Percentiles rank a stretch among this genome's conserved stretches.
Conservation (phyloP, 2,329 filamentous ascomycete genomes). For the Colletotrichum shisoi region DNA sequence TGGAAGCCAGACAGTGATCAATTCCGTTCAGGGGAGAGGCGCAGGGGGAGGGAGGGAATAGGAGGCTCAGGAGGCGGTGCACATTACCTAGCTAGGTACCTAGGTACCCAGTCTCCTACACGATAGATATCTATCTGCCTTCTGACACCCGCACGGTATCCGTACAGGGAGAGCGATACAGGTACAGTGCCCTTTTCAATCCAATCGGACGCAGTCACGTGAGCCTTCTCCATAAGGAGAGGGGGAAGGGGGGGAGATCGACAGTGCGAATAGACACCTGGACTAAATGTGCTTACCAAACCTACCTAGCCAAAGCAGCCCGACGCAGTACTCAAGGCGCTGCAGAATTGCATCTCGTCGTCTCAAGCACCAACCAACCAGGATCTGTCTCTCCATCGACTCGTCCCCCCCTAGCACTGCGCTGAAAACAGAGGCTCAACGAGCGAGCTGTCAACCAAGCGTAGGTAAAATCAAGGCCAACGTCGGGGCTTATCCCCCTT, state of each 20-base stretch:
- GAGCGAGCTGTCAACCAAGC: not conserved
- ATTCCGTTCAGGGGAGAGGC: slow-evolving; percentile 1
- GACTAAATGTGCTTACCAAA: slow-evolving; percentile 20
- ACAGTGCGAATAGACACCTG: slow-evolving; percentile 4
- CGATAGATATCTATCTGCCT: no score
- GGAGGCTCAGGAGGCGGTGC: slow-evolving; percentile 16
- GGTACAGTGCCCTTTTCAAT: not conserved
- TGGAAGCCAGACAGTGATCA: not conserved
- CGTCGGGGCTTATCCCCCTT: not conserved
- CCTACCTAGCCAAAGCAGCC: slow-evolving; percentile 33
- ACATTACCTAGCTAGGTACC: not conserved
- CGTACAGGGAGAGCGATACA: slow-evolving; percentile 33
- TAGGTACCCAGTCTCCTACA: no score
- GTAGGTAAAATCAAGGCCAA: slow-evolving; percentile 7
- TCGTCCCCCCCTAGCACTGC: not conserved
- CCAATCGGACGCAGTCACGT: no score
- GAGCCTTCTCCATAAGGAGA: no score
- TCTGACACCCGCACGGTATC: slow-evolving; percentile 35
- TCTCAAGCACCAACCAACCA: slow-evolving; percentile 1
- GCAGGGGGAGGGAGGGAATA: not conserved
- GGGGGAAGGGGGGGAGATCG: slow-evolving; percentile 17
- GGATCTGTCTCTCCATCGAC: not conserved
- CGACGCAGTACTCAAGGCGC: not conserved
- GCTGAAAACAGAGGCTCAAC: not conserved
- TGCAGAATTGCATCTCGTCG: slow-evolving; percentile 18